phyloP scores from a whole-genome alignment of 441 rosid species.

The Erodium moschatum region DNA sequence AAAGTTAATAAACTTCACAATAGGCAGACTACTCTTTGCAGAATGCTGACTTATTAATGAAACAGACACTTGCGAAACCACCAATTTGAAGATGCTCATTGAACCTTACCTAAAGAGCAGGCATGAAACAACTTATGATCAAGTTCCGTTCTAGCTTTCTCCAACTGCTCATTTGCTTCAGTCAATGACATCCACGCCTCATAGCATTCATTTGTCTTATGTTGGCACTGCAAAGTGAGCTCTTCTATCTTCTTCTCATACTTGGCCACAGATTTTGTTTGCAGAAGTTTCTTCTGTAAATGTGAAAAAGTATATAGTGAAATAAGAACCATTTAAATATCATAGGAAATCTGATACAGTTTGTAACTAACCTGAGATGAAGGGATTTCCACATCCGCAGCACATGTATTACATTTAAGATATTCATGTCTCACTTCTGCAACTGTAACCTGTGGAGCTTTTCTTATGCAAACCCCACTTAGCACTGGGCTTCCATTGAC shows the following conservation, averaged over 20 bases:
- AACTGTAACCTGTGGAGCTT: constrained; percentile 47
- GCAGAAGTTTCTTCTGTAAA: constrained; percentile 64
- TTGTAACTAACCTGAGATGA: constrained; percentile 48
- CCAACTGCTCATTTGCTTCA: constrained; percentile 64
- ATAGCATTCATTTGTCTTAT: constrained; percentile 58
- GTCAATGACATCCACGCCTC: constrained; percentile 63
- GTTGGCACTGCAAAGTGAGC: constrained; percentile 54
- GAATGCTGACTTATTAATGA: neutral
- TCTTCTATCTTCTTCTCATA: constrained; percentile 76
- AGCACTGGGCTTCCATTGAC: constrained; percentile 63
- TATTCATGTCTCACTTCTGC: constrained; percentile 37
- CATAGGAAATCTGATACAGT: neutral
- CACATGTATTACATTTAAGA: constrained; percentile 60
- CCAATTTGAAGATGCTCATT: constrained; percentile 15
- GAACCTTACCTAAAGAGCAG: constrained; percentile 68
- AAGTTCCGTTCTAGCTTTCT: constrained; percentile 68
- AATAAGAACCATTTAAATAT: constrained; percentile 16
- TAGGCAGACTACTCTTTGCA: neutral
- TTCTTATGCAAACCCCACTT: constrained; percentile 69
- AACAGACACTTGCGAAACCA: neutral
- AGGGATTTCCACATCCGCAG: constrained; percentile 58
- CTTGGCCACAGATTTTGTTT: constrained; percentile 57
- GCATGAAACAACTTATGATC: constrained; percentile 96
- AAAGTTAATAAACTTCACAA: neutral
- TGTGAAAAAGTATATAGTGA: constrained; percentile 17